A percentile compares a stretch with the other conserved stretches of the same genome.
These are phyloP conservation scores for Apophysomyces ossiformis DNA, from an alignment of 371 early-diverging fungal genomes.

Conservation along the genomic window DNA sequence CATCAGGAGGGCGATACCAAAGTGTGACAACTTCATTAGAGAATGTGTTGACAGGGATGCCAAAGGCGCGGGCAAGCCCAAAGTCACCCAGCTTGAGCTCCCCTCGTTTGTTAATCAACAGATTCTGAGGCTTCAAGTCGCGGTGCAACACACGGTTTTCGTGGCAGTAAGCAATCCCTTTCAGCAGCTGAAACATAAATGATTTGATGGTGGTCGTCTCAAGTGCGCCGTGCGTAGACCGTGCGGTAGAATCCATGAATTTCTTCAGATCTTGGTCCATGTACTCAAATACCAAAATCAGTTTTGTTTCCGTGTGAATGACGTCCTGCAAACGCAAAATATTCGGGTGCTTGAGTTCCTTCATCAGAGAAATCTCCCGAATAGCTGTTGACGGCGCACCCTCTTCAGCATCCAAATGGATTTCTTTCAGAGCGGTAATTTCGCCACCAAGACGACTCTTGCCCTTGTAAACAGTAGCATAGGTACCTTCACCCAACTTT, in stretches of 20 bases:
- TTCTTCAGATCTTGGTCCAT: slow-evolving; percentile 98
- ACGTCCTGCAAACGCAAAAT: slow-evolving; percentile 96
- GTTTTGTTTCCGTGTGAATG: slow-evolving; percentile 96
- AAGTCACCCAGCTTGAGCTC: slow-evolving; percentile 95
- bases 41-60: slow-evolving; percentile 94
- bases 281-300: slow-evolving; percentile 98
- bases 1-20: slow-evolving; percentile 97
- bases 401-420: slow-evolving; percentile 91
- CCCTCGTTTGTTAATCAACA: slow-evolving; percentile 83
- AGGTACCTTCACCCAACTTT: slow-evolving; percentile 99
- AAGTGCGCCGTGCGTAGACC: slow-evolving; percentile 68
- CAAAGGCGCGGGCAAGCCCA: slow-evolving; percentile 52
- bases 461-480: slow-evolving; percentile 99
- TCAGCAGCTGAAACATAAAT: slow-evolving; percentile 89
- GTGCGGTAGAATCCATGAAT: slow-evolving; percentile 85
- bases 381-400: slow-evolving; percentile 97
- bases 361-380: slow-evolving; percentile 95
- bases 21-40: slow-evolving; percentile 98
- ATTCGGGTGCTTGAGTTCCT: slow-evolving; percentile 90
- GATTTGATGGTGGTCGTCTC: slow-evolving; percentile 72
- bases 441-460: slow-evolving; percentile 85
- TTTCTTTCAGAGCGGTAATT: slow-evolving; percentile 98
- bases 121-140: slow-evolving; percentile 93
- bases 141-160: slow-evolving; percentile 89
- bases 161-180: slow-evolving; percentile 92